Conservation (phyloP, 441 rosid species). For the Populus tomentosa region DNA sequence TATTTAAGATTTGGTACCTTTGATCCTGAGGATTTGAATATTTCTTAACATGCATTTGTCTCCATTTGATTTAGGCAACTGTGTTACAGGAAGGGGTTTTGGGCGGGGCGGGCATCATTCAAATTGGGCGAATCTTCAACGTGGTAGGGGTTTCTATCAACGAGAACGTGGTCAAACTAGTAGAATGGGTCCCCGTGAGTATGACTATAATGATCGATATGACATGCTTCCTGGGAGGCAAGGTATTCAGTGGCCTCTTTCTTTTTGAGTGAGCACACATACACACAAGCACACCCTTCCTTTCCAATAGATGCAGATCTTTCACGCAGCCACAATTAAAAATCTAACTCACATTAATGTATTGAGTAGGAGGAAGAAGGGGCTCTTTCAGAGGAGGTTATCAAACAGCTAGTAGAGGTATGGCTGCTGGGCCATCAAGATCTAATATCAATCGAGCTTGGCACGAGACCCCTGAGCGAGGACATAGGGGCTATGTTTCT, state of each 20-base stretch:
- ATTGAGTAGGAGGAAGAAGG: slow-evolving; percentile 44
- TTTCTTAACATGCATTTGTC: slow-evolving; percentile 5
- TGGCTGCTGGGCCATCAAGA: slow-evolving; percentile 37
- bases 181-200: slow-evolving; percentile 35
- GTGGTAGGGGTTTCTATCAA: slow-evolving; percentile 34
- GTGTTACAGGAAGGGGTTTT: slow-evolving; percentile 42
- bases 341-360: slow-evolving; percentile 5
- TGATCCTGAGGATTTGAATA: slow-evolving; percentile 6
- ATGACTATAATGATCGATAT: slow-evolving; percentile 29
- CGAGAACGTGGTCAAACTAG: slow-evolving; percentile 34
- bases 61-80: slow-evolving; percentile 6
- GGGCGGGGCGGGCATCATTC: slow-evolving; percentile 37
- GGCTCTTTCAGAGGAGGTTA: slow-evolving; percentile 44
- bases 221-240: slow-evolving; percentile 37
- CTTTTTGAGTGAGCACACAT: neutral
- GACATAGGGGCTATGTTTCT: slow-evolving; percentile 28
- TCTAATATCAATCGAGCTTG: slow-evolving; percentile 37
- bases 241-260: slow-evolving; percentile 30
- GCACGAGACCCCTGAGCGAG: slow-evolving; percentile 35
- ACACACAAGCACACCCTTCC: neutral
- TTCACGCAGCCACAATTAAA: neutral
- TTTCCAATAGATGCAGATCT: neutral
- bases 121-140: slow-evolving; percentile 35
- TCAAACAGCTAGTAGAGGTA: slow-evolving; percentile 32
- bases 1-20: slow-evolving; percentile 49